Evolutionary conservation across 768 basidiomycete species (phyloP), one percentile per base, ranked within the genome.

Genomic region (Tephrocybe sp.): DNA sequence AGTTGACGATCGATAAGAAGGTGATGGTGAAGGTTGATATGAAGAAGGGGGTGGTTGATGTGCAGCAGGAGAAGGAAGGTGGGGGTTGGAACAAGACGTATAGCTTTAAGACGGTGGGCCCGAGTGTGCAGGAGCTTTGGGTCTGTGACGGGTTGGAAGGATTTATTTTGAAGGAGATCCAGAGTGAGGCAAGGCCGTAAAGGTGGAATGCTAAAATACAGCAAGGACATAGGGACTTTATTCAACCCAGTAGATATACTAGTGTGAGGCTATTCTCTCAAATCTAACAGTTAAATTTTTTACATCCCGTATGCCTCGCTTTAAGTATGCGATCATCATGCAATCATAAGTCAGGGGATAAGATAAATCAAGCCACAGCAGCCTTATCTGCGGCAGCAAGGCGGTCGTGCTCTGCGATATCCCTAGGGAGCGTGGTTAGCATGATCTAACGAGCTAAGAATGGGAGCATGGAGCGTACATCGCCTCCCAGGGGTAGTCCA

Each of bases 91-190:
- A 7, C 59, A 80, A 77, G 64, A 75, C 70, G 55, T 89, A 96
- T 63, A 56, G 62, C 14, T 79, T 93, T 13, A 81, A 87, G 33
- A 81, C 86, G 9, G 87, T 99, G 5, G 97, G 97, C 9, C 74
- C 83, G 39, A 97, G 94, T 65, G 96, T 99, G 42, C 97, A 99
- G 72, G 96, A 99, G 69, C 73, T 99, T 38, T 98, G 97, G 97
- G 77, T 95, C 12, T 95, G 92, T 57, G 94, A 92, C 7, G 94
- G 95, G 6, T 68, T 98, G 50, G 96, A 98, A 62, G 93, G 93
- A 1, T 97, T 84, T 65, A 90, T 98, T 44, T 68, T 92, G 60
- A 90, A 90, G 67, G 77, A 80, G 58, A 86, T 91, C 45, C 72
- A 73, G 53, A 63, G 65, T 6, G 68, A 71, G 31, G 57, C 60